Base-by-base conservation (phyloP, 2,329 filamentous ascomycete genomes). In the Neopestalotiopsis sp. region DNA sequence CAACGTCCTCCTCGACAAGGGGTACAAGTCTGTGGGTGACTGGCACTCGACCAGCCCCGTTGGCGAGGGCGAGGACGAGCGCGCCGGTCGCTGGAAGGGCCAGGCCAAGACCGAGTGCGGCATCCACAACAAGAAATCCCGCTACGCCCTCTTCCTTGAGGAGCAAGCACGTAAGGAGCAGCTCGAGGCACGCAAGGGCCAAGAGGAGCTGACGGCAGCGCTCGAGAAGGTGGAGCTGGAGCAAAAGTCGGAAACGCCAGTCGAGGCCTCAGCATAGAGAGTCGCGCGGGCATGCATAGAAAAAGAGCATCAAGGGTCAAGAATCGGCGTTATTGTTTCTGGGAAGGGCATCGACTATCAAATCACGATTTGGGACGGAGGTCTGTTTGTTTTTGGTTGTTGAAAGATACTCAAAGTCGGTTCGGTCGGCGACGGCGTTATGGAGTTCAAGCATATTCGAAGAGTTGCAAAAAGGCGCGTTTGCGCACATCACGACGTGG, bases 11-110 rank as follows among this genome's bases (percentile, higher is more conserved):
- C 88, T 99, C 61, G 94, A 98, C 83, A 88, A 86, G 69, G 96
- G 96, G n/a, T 99, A 99, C 88, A 98, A 98, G 88, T 97, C 94
- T 73, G 88, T 99, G 71, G 96, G 96, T 71, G 96, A 99, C 86
- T 98, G 95, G 94, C 96, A 99, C 87, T 97, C 94, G 65, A 99
- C 96, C 4, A 92, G 90, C 74, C 95, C 96, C 13, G 94, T 98
- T 70, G 90, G 87, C 72, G 94, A 95, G 69, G 93, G 93, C 73
- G 96, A 99, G 83, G 96, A 98, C 77, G 96, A 99, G 89, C 92
- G 96, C 65, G 92, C 96, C 9, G 96, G 96, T 69, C 91, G 96
- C 74, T 99, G 96, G 96, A 98, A 97, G 88, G 96, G 96, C 71
- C 92, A 94, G 81, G 84, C 88, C 77, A 99, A 99, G 91, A 97